Percentiles rank a stretch among this genome's conserved stretches.
phyloP scores from a whole-genome alignment of 192 early-diverging fungal genomes.

The Kickxella alabastrina region DNA sequence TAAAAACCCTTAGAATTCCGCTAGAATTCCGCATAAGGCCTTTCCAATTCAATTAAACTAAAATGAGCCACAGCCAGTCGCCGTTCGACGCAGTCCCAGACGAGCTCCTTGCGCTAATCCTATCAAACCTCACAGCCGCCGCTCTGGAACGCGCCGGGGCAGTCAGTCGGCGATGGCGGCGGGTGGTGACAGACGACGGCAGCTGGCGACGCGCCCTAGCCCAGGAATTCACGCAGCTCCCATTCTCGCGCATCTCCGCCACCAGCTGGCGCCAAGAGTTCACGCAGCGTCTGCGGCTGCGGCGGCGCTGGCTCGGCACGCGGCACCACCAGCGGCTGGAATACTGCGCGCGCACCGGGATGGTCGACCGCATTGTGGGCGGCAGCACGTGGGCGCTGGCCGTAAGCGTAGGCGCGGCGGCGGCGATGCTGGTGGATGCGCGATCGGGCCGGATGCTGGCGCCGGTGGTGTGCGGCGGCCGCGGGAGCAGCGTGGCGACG shows the following conservation, averaged over 20 bases:
- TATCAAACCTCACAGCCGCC: slow-evolving; percentile 13
- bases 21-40: too few relatives aligned
- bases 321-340: slow-evolving; percentile 5
- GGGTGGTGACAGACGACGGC: slow-evolving; percentile 22
- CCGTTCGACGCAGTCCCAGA: slow-evolving; percentile 14
- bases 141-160: slow-evolving; percentile 12
- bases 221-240: slow-evolving; percentile 12
- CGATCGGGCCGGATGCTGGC: slow-evolving; percentile 20
- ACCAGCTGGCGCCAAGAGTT: slow-evolving; percentile 25
- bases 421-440: slow-evolving; percentile 7
- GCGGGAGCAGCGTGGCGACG: slow-evolving; percentile 8
- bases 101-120: slow-evolving; percentile 21
- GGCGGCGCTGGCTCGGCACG: slow-evolving; percentile 7
- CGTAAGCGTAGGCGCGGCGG: slow-evolving; percentile 4
- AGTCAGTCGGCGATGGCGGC: slow-evolving; percentile 21
- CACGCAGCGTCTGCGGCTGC: slow-evolving; percentile 10
- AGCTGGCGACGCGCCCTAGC: slow-evolving; percentile 31
- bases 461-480: neutral
- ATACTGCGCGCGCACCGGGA: slow-evolving; percentile 12
- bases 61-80: too few relatives aligned
- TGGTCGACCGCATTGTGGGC: slow-evolving; percentile 19
- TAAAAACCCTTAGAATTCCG: too few relatives aligned
- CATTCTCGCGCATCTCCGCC: slow-evolving; percentile 8
- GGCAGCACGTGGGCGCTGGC: slow-evolving; percentile 32
- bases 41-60: too few relatives aligned